Evolutionary conservation across 345 rosid species (phyloP).

Genomic region (Eucalyptus marginata): DNA sequence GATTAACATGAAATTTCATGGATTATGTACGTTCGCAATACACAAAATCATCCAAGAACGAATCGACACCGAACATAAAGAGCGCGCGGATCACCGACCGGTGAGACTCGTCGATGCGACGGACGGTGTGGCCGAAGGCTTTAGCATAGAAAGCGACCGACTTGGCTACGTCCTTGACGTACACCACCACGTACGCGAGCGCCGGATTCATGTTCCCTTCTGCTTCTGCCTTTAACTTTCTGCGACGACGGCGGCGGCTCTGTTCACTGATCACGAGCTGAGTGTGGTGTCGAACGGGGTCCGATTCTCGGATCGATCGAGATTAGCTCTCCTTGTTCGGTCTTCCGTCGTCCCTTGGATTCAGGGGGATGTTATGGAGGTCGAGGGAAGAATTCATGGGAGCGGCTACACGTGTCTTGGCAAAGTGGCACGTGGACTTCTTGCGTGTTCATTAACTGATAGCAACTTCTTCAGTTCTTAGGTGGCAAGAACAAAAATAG

Average conservation of each 20-base stretch:
- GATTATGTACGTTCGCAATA: neutral
- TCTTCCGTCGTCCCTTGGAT: neutral
- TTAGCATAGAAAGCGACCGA: conserved; percentile 61
- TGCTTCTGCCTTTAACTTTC: neutral
- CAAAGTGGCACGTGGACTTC: neutral
- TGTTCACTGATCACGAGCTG: neutral
- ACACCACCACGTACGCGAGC: conserved; percentile 53
- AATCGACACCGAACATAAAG: neutral
- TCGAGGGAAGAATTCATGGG: neutral
- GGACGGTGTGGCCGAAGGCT: conserved; percentile 63
- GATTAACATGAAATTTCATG: neutral
- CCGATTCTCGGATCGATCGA: neutral
- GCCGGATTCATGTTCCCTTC: conserved; percentile 19
- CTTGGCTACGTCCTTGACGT: conserved; percentile 60
- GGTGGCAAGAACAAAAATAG: neutral
- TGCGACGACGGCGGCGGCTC: neutral
- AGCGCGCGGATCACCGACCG: conserved; percentile 12
- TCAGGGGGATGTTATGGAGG: neutral
- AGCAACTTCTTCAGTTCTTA: neutral
- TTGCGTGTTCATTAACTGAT: neutral
- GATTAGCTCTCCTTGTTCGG: neutral
- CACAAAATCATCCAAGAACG: neutral
- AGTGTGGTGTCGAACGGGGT: neutral
- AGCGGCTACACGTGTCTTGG: neutral
- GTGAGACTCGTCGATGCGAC: conserved; percentile 63